Conservation (phyloP, 768 basidiomycete genomes). For the Lanmaoa pseudosensibilis region DNA sequence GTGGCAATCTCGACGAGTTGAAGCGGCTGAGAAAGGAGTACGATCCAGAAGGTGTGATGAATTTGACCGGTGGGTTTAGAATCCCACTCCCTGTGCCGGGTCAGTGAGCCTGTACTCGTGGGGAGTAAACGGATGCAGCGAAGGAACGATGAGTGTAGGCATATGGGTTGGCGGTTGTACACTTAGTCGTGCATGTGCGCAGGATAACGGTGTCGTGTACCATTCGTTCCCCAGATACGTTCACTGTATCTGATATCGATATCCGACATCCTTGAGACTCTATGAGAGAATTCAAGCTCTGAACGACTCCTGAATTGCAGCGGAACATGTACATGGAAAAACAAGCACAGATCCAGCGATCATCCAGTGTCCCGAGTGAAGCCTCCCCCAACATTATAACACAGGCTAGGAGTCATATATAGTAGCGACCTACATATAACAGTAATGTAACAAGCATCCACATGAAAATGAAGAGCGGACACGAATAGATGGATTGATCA, state of each 20-base stretch:
- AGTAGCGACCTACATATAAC: too few relatives aligned
- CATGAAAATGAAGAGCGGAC: background rate
- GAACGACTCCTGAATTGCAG: background rate
- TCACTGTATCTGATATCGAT: background rate
- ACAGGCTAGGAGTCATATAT: background rate
- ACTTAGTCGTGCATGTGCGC: background rate
- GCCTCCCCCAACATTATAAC: constrained; percentile 6
- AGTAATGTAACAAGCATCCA: background rate
- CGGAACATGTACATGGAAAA: background rate
- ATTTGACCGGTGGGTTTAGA: constrained; percentile 15
- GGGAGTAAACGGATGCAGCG: background rate
- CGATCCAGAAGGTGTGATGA: constrained; percentile 17
- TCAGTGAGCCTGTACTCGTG: background rate
- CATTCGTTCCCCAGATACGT: background rate
- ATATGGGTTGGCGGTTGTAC: background rate
- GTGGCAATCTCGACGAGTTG: constrained; percentile 1
- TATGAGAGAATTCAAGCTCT: background rate
- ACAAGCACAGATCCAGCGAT: background rate
- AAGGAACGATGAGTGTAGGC: background rate
- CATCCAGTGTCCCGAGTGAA: background rate
- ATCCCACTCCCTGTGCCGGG: constrained; percentile 6
- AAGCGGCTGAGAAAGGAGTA: background rate
- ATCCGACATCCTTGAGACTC: too few relatives aligned
- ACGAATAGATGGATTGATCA: background rate
- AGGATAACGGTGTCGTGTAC: background rate